Evolutionary conservation across 2,329 filamentous ascomycete species (phyloP), one percentile per base, ranked within the genome.

Genomic region (Purpureocillium takamizusanense): DNA sequence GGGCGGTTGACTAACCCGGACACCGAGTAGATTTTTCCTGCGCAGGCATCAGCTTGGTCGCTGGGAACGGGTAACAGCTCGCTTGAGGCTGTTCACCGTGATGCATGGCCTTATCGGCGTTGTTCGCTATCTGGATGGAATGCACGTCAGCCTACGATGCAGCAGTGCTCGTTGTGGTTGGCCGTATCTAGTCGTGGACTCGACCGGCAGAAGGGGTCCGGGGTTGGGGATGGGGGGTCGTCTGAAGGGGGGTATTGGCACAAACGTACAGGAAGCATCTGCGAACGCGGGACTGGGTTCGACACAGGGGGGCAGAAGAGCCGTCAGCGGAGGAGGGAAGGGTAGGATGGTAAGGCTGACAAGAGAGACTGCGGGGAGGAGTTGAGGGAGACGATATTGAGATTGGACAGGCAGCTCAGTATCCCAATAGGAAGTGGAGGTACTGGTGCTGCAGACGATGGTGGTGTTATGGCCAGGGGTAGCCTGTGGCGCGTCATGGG

Each of bases 1-100:
- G 5, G 21, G 10, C 6, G 21, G n/a, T n/a, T 18, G 31, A 72
- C 71, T 61, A 51, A 77, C 73, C 80, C 81, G 48, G 73, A 76
- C 50, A 77, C 63, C 57, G 73, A 77, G 63, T 69, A 77, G 62
- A 77, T 74, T 66, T 74, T 76, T 69, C 73, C 73, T 76, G 48
- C 21, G 21, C 40, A 42, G 40, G 34, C 35, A 41, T 51, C 57
- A 45, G 57, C 51, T 42, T 36, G 36, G 14, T 11, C 10, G 7
- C 13, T 5, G 5, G n/a, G n/a, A n/a, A n/a, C 16, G 12, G 21
- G 16, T 23, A 11, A n/a, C n/a, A 13, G 31, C 5, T 10, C 10
- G 21, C 10, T 25, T 10, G 23, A 37, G 36, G 36, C 28, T 34
- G 41, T 66, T 49, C 59, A 71, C 67, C 67, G 49, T 55, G 45